Base-by-base conservation (phyloP, 495 filamentous ascomycete genomes). In the Parmelia sp. region DNA sequence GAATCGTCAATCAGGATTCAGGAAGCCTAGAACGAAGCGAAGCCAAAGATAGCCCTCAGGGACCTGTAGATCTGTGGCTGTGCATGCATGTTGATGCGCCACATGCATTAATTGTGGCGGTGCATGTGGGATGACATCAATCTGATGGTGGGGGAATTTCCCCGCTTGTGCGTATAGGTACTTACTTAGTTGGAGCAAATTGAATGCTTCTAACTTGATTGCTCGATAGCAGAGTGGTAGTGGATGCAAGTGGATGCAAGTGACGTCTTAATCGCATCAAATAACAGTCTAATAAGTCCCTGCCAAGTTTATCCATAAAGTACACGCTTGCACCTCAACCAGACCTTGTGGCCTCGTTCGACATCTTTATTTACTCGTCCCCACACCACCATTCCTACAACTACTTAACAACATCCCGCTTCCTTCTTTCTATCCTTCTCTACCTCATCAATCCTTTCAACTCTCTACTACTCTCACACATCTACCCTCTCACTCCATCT, bases 41-140 rank as follows among this genome's bases (percentile, higher is more conserved):
- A n/a, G n/a, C 35, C 40, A 42, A 42, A 19, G 17, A 42, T 42
- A 42, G 37, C 37, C 37, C 7, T 39, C 23, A 23, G 57, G 4
- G 25, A 40, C 10, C 47, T 27, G 61, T n/a, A 55, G 61, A 62
- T 56, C 61, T 56, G 61, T 62, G 61, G 61, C 61, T 56, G 61
- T 62, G 61, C 60, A 49, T 9, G n/a, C n/a, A n/a, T n/a, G n/a
- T n/a, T n/a, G n/a, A 0, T 51, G 11, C 45, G 45, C 45, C 45
- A 51, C 42, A 51, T 12, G 12, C 42, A 15, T 44, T 21, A 49
- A 47, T 31, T 14, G 61, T 57, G 49, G 17, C 17, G 40, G 19
- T 10, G 35, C 5, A 36, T 1, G 35, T 25, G 8, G 19, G 23
- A 19, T 63, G 53, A 63, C 61, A 63, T 63, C 61, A 63, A 29